Evolutionary conservation across 345 rosid genomes (phyloP).

Genomic region (Brassica juncea): DNA sequence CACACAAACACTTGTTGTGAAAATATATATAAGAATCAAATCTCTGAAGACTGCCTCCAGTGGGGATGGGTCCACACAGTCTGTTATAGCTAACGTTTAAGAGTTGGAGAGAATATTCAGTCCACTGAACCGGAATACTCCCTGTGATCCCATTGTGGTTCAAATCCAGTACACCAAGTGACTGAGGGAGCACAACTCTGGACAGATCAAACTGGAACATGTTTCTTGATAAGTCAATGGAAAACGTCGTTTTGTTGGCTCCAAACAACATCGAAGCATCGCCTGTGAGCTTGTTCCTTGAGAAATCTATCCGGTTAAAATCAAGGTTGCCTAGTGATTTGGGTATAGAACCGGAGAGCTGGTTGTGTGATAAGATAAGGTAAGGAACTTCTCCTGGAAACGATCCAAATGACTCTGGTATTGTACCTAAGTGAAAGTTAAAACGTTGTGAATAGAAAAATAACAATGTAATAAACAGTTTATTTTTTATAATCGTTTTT

Average conservation of each 20-base stretch:
- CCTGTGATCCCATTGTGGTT: slow-evolving; percentile 72
- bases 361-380: slow-evolving; percentile 63
- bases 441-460: background rate
- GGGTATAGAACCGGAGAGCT: slow-evolving; percentile 62
- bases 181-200: slow-evolving; percentile 43
- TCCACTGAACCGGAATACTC: slow-evolving; percentile 52
- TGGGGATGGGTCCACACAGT: slow-evolving; percentile 69
- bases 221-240: slow-evolving; percentile 62
- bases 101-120: slow-evolving; percentile 20
- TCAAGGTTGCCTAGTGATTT: slow-evolving; percentile 53
- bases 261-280: slow-evolving; percentile 63
- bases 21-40: slow-evolving; percentile 53
- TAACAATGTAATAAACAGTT: background rate
- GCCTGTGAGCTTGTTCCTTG: slow-evolving; percentile 63
- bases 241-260: slow-evolving; percentile 30
- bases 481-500: no score
- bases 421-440: slow-evolving; percentile 37
- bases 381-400: slow-evolving; percentile 40
- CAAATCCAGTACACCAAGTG: slow-evolving; percentile 54
- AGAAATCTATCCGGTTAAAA: slow-evolving; percentile 50
- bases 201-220: slow-evolving; percentile 60
- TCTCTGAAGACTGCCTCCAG: slow-evolving; percentile 61
- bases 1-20: slow-evolving; percentile 81
- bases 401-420: slow-evolving; percentile 62
- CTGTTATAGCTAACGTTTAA: slow-evolving; percentile 60